phyloP scores from a whole-genome alignment of 768 basidiomycete genomes.

The Trichaptum fuscoviolaceum region DNA sequence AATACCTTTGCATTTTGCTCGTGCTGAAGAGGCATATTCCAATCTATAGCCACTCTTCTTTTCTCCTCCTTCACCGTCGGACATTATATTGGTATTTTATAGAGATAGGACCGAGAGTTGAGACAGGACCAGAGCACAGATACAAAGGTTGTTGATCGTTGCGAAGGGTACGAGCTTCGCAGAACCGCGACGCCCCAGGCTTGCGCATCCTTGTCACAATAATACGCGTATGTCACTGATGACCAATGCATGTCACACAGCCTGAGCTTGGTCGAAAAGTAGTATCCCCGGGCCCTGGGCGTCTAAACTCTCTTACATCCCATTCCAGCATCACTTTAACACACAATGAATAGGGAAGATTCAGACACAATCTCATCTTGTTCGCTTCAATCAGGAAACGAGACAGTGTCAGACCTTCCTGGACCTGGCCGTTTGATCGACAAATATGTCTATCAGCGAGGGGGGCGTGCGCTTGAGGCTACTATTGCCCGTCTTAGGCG shows the following conservation, averaged over 20 bases:
- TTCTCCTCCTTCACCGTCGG: slow-evolving; percentile 26
- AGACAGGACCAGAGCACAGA: no score
- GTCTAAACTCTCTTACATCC: no score
- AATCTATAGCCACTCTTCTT: slow-evolving; percentile 68
- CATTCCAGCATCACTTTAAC: background rate
- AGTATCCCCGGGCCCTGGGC: no score
- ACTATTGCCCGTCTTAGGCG: background rate
- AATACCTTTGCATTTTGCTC: slow-evolving; percentile 78
- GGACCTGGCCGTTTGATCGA: background rate
- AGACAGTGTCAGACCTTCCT: background rate
- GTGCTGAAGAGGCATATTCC: slow-evolving; percentile 63
- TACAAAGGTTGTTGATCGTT: background rate
- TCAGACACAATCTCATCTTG: background rate
- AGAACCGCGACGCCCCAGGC: background rate
- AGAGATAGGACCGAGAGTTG: no score
- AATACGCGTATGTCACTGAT: background rate
- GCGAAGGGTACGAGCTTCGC: background rate
- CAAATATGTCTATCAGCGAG: background rate
- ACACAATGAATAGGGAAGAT: background rate
- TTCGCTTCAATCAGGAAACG: background rate
- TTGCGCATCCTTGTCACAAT: background rate
- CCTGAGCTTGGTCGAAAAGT: no score
- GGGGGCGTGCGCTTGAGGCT: background rate
- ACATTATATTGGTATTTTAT: slow-evolving; percentile 22
- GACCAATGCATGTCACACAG: background rate